Percentiles rank a stretch among this genome's conserved stretches.
phyloP scores from a whole-genome alignment of 768 basidiomycete genomes.

The Boletus vinaceobasis region DNA sequence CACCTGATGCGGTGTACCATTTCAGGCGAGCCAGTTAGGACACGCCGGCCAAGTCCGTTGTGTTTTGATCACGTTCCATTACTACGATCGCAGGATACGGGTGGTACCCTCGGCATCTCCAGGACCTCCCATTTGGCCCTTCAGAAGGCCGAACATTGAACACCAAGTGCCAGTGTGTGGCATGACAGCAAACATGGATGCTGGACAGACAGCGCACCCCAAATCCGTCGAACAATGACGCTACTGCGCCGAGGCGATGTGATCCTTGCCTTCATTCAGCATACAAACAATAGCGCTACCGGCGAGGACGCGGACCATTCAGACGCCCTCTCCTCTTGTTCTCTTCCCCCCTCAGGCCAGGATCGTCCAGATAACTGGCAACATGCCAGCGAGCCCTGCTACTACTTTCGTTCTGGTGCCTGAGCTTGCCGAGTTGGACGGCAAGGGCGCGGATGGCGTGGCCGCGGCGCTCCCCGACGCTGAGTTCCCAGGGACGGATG shows the following conservation, averaged over 20 bases:
- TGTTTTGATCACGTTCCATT: too few relatives aligned
- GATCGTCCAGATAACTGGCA: slow-evolving; percentile 1
- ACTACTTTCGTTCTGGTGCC: background rate
- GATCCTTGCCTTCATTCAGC: too few relatives aligned
- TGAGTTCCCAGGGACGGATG: slow-evolving; percentile 2
- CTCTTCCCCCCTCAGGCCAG: background rate
- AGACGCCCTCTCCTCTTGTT: slow-evolving; percentile 1
- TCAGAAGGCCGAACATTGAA: background rate
- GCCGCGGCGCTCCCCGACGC: background rate
- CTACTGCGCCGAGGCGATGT: too few relatives aligned
- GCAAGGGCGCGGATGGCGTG: background rate
- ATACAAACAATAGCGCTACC: too few relatives aligned
- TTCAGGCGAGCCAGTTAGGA: too few relatives aligned
- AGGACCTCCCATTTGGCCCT: background rate
- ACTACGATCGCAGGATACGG: too few relatives aligned
- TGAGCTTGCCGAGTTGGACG: slow-evolving; percentile 1
- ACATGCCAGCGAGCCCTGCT: background rate
- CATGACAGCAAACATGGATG: slow-evolving; percentile 3
- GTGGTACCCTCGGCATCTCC: too few relatives aligned
- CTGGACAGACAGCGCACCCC: background rate
- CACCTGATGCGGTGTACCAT: too few relatives aligned
- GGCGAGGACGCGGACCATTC: background rate
- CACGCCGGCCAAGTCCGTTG: too few relatives aligned
- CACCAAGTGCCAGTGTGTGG: background rate
- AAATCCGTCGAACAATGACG: slow-evolving; percentile 9